Conservation (phyloP, 2,329 filamentous ascomycete genomes). For the Alternaria postmessia region DNA sequence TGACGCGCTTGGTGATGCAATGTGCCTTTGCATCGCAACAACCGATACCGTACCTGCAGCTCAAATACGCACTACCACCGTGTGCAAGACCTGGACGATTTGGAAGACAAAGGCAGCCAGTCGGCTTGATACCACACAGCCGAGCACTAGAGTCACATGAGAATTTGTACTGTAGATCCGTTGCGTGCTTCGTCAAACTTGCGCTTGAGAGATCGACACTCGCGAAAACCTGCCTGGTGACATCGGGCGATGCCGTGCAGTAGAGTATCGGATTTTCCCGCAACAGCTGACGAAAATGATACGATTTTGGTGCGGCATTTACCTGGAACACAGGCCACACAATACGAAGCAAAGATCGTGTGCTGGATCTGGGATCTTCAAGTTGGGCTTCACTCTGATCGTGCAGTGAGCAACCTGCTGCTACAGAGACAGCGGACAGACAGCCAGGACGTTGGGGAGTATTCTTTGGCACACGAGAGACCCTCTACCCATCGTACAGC, state of each 20-base stretch:
- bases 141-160: background rate
- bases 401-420: background rate
- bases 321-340: background rate
- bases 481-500: background rate
- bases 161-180: background rate
- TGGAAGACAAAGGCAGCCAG: background rate
- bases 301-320: constrained; percentile 2
- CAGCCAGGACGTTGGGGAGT: background rate
- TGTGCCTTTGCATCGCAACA: background rate
- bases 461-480: background rate
- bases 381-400: background rate
- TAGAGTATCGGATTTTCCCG: constrained; percentile 1
- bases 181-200: background rate
- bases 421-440: background rate
- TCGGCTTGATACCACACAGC: background rate
- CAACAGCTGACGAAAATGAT: background rate
- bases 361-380: background rate
- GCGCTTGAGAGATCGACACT: constrained; percentile 5
- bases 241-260: constrained; percentile 5
- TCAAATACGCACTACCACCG: background rate
- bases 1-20: background rate
- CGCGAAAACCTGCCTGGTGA: constrained; percentile 1
- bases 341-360: background rate
- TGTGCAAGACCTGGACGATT: background rate
- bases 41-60: background rate